phyloP scores from a whole-genome alignment of 768 basidiomycete genomes.

The Leccinum pellstonianum region DNA sequence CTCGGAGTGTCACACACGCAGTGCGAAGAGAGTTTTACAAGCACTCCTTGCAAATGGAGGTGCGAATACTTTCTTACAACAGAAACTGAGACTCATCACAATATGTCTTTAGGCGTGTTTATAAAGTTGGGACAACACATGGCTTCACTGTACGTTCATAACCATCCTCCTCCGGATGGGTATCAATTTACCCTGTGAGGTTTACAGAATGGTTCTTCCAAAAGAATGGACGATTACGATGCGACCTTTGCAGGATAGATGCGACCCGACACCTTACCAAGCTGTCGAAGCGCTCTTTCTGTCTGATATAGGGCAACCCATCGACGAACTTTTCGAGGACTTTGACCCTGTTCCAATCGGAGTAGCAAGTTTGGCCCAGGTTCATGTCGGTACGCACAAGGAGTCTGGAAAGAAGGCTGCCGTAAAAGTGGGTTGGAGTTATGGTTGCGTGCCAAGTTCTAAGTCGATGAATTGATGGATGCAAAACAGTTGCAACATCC shows the following conservation, averaged over 20 bases:
- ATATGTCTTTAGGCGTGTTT: slow-evolving; percentile 57
- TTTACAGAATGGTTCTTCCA: slow-evolving; percentile 51
- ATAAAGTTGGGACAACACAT: slow-evolving; percentile 91
- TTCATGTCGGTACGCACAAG: slow-evolving; percentile 78
- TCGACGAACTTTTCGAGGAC: slow-evolving; percentile 76
- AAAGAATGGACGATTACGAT: slow-evolving; percentile 60
- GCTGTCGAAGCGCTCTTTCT: slow-evolving; percentile 75
- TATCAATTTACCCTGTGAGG: slow-evolving; percentile 11
- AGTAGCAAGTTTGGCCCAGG: slow-evolving; percentile 94
- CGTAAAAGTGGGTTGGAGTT: slow-evolving; percentile 60
- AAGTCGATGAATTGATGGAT: slow-evolving; percentile 6
- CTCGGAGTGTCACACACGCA: slow-evolving; percentile 81
- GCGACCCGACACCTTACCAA: slow-evolving; percentile 82
- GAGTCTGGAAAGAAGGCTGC: slow-evolving; percentile 76
- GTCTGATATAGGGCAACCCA: slow-evolving; percentile 70
- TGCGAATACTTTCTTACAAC: slow-evolving; percentile 29
- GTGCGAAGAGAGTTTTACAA: slow-evolving; percentile 72
- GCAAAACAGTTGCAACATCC: slow-evolving; percentile 78
- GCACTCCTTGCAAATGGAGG: slow-evolving; percentile 91
- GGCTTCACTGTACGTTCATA: slow-evolving; percentile 55
- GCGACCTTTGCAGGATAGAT: slow-evolving; percentile 83
- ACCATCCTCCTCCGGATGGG: slow-evolving; percentile 18
- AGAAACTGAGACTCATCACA: not conserved
- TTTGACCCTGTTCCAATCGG: slow-evolving; percentile 90
- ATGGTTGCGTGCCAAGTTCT: not conserved